A percentile compares a stretch with the other conserved stretches of the same genome.
phyloP scores from a whole-genome alignment of 805 yeast species.

The Candida sanyiensis region DNA sequence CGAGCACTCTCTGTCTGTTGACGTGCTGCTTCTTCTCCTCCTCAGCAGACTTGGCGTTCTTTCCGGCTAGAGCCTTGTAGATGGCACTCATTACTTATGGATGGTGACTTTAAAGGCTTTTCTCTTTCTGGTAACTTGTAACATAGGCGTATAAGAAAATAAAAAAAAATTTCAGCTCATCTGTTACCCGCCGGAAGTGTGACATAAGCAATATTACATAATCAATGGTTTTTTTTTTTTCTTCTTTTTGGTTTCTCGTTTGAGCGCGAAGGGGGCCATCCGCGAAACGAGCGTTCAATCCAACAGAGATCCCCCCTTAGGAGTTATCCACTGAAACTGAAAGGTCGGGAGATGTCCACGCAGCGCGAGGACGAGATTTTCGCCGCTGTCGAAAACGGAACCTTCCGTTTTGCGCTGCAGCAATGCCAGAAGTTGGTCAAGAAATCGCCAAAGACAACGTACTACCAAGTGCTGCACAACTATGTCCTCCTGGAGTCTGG shows the following conservation, averaged over 20 bases:
- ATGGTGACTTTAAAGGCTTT: background rate
- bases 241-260: no score
- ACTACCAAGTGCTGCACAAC: conserved; percentile 35
- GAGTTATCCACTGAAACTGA: background rate
- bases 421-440: conserved; percentile 43
- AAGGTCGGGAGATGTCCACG: conserved; percentile 19
- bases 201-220: no score
- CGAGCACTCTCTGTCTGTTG: conserved; percentile 83
- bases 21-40: conserved; percentile 48
- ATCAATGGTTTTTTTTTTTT: no score
- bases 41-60: conserved; percentile 29
- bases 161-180: conserved; percentile 12
- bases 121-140: no score
- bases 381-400: conserved; percentile 46
- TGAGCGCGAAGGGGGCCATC: no score
- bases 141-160: background rate
- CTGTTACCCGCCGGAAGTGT: conserved; percentile 13
- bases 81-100: conserved; percentile 55
- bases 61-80: conserved; percentile 58
- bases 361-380: conserved; percentile 31
- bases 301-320: no score
- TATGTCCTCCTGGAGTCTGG: conserved; percentile 29
- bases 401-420: conserved; percentile 47
- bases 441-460: conserved; percentile 52
- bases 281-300: no score